These are phyloP conservation scores for Nothopassalora personata DNA, from an alignment of 2,329 filamentous ascomycete genomes.

Conservation along the genomic window DNA sequence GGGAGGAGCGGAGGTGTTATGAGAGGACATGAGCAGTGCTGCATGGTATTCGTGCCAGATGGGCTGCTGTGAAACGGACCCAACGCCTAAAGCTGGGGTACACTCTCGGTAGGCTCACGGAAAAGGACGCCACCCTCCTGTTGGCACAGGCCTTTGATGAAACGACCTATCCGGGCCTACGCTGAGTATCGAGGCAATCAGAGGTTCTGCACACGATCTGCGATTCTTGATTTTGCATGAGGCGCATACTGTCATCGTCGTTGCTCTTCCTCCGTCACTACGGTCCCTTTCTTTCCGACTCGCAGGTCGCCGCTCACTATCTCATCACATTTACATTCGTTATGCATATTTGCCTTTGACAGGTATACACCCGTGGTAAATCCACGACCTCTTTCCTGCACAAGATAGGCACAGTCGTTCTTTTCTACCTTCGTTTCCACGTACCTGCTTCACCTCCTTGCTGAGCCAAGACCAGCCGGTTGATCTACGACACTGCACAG, in stretches of 20 bases:
- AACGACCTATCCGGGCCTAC: neutral
- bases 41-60: neutral
- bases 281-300: neutral
- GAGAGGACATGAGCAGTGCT: neutral
- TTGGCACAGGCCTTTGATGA: neutral
- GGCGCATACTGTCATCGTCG: neutral
- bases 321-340: neutral
- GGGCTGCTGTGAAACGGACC: neutral
- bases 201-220: neutral
- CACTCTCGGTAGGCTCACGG: neutral
- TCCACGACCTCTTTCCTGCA: neutral
- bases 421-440: conserved; percentile 1
- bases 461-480: neutral
- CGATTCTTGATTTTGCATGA: neutral
- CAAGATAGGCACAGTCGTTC: neutral
- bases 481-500: conserved; percentile 2
- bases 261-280: neutral
- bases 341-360: conserved; percentile 15
- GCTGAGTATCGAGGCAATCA: neutral
- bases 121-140: neutral
- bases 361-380: conserved; percentile 6
- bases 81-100: neutral
- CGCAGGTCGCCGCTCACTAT: neutral
- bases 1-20: neutral
- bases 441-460: neutral